Base-by-base conservation (phyloP, 192 early-diverging fungal genomes). In the Spizellomyces sp. region DNA sequence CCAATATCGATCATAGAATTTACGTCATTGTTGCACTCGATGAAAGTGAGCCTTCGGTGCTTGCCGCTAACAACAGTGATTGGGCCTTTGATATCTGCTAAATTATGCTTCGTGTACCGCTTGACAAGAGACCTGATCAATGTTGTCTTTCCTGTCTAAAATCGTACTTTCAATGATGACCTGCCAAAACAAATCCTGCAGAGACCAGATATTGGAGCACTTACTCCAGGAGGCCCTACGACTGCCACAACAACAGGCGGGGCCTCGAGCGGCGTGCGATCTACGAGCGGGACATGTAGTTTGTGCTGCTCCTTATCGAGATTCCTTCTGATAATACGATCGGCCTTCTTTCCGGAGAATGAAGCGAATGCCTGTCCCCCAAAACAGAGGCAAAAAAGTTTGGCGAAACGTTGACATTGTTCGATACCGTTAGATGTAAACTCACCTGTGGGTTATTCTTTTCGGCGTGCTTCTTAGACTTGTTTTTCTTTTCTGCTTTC, bases 1-100 rank as follows among this genome's bases (percentile, higher is more conserved):
- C 90, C 98, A 58, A 98, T 83, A 75, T 99, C 98, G 50, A 97
- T 96, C 94, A 99, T 96, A 1, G 89, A 89, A 81, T 96, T 98
- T 74, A 98, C 87, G 75, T 99, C 98, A 77, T 98, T 98, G 65
- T 90, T 88, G 77, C 94, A 94, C 77, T 99, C 98, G 62, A 99
- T 90, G 80, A 99, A 96, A 5, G 98, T 99, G 70, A 99, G 84
- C 15, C 98, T 89, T 62, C 94, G 91, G 74, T 91, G 90, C 81
- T 97, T 97, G 17, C 90, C 94, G 78, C 90, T 93, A 42, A 99
- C 95, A 41, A 99, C 95, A 0, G 98, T 99, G 60, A 99, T 91
- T 21, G 98, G 98, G 7, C 98, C 98, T 63, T 94, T 92, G 73
- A 98, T 90, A 56, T 96, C 94, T 5, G 83, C 80, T 67, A 98